Base-by-base conservation (phyloP, 371 early-diverging fungal species). In the Mucor racemosus region DNA sequence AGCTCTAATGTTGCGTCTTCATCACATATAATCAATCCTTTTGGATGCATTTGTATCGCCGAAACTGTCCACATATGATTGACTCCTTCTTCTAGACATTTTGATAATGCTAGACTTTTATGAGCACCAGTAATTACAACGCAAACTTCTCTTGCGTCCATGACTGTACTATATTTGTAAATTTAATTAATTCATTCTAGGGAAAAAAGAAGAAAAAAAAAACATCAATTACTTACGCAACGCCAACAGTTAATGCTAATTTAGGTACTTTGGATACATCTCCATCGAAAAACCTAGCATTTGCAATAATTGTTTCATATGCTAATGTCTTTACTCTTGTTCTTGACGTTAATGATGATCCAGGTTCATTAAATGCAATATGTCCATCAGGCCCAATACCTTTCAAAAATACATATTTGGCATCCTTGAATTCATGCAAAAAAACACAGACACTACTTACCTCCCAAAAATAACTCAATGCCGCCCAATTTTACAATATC, bases 31-130 rank as follows among this genome's bases (percentile, higher is more conserved):
- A 95, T 84, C 78, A 95, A 84, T 21, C 93, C 91, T 61, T 91
- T 90, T 41, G 94, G 93, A 66, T 95, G 95, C 69, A 92, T 77
- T 77, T 95, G 95, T 67, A 95, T 88, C 17, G 93, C 93, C 21
- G 93, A 92, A 61, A 95, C 93, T 5, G 95, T 95, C 93, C 94
- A 94, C 95, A 94, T 94, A 81, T 93, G 94, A 79, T 94, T 94
- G 50, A 94, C 92, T 3, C 88, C 88, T 59, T 92, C 92, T 72
- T 95, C 95, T 39, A 95, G 89, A 74, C 94, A 94, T 80, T 92
- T 92, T 70, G 93, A 89, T 57, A 94, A 74, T 5, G 94, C 94
- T 64, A 92, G 76, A 62, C 80, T 67, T 40, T 69, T 93, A 80
- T 92, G 92, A 6, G 93, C 93, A 53, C 95, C 95, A 7, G 93